Conservation (phyloP, 345 rosid genomes). For the Tarenaya hassleriana region DNA sequence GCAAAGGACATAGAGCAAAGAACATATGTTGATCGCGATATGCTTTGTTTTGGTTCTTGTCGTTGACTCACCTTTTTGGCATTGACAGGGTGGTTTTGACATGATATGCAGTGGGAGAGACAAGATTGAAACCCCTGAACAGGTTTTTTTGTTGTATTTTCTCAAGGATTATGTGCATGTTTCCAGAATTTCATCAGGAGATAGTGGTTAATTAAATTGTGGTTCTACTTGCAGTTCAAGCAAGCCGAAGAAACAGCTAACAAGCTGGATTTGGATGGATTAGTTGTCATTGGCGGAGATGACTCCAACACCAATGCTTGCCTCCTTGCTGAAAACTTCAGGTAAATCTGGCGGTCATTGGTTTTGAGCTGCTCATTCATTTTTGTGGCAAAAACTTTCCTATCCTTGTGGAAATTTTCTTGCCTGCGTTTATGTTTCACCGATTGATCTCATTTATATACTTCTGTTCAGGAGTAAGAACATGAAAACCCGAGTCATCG, state of each 20-base stretch:
- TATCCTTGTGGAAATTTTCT: background rate
- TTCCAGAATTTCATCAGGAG: background rate
- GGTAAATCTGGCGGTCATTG: slow-evolving; percentile 27
- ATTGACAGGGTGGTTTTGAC: slow-evolving; percentile 99
- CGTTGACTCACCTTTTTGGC: too few relatives aligned
- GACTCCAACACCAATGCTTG: slow-evolving; percentile 99
- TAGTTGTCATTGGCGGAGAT: slow-evolving; percentile 96
- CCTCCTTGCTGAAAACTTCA: slow-evolving; percentile 96
- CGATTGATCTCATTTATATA: background rate
- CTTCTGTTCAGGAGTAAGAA: slow-evolving; percentile 56
- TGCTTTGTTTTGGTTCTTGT: slow-evolving; percentile 4
- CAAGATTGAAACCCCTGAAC: slow-evolving; percentile 97
- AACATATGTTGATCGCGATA: too few relatives aligned
- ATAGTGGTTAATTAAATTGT: slow-evolving; percentile 4
- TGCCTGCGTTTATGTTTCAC: slow-evolving; percentile 4
- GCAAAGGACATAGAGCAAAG: too few relatives aligned
- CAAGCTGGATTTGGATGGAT: slow-evolving; percentile 92
- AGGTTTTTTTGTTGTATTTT: slow-evolving; percentile 37
- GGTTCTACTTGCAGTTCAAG: slow-evolving; percentile 56
- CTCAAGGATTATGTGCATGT: background rate
- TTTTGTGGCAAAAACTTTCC: background rate
- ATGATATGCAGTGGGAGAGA: slow-evolving; percentile 99
- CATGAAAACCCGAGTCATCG: slow-evolving; percentile 78
- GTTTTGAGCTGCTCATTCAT: background rate
- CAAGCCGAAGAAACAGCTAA: slow-evolving; percentile 95